phyloP scores from a whole-genome alignment of 2,329 filamentous ascomycete species.

The Phialophora chinensis region DNA sequence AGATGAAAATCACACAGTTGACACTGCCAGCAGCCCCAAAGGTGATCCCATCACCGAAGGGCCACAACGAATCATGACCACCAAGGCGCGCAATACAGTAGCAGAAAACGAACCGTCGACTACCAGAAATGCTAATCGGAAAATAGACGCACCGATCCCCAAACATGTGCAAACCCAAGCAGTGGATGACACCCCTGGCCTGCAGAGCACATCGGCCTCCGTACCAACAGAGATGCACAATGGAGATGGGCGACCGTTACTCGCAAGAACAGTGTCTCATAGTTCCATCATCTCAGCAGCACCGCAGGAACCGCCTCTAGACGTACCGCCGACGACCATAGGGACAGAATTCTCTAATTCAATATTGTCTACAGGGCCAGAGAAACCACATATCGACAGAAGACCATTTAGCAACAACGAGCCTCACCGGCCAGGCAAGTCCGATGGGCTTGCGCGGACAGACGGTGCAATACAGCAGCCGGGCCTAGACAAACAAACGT shows the following conservation, averaged over 20 bases:
- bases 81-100: background rate
- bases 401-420: background rate
- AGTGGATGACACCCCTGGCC: background rate
- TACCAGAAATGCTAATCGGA: background rate
- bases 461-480: background rate
- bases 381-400: background rate
- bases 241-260: background rate
- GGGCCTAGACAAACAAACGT: background rate
- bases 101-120: background rate
- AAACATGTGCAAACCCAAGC: background rate
- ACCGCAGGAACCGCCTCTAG: background rate
- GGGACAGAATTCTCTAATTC: background rate
- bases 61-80: background rate
- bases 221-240: background rate
- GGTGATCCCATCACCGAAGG: background rate
- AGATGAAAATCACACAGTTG: background rate
- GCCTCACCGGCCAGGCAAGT: background rate
- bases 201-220: background rate
- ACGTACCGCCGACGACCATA: background rate
- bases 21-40: background rate
- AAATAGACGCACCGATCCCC: background rate
- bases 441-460: background rate
- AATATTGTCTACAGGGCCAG: background rate
- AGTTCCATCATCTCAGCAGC: background rate
- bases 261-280: background rate